Evolutionary conservation across 2,329 filamentous ascomycete species (phyloP).

Genomic region (Botrytis fabae): DNA sequence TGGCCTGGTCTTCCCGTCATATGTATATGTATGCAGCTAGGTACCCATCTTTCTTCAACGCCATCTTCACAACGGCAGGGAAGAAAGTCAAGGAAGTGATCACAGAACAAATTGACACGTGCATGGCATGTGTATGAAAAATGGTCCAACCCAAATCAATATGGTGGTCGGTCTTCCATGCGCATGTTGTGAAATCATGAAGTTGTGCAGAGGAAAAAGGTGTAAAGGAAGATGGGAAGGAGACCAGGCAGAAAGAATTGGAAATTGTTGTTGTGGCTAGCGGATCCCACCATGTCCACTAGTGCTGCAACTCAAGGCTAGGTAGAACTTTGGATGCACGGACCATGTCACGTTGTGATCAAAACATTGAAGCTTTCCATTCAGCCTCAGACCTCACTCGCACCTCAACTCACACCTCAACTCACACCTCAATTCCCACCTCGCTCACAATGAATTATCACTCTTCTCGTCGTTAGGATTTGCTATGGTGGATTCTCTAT

Average conservation of each 20-base stretch:
- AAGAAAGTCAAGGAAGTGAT: not conserved
- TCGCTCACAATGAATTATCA: not conserved
- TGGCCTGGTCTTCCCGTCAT: not conserved
- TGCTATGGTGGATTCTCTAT: not conserved
- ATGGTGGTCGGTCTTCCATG: not conserved
- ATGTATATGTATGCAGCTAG: not conserved
- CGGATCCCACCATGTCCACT: not conserved
- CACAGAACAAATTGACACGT: not conserved
- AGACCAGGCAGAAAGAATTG: not conserved
- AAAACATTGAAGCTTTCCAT: not conserved
- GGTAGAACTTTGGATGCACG: not conserved
- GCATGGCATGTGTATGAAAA: not conserved
- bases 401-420: not conserved
- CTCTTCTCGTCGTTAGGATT: not conserved
- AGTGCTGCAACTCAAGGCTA: constrained; percentile 5
- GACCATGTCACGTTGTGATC: not conserved
- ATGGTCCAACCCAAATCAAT: not conserved
- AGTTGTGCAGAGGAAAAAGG: not conserved
- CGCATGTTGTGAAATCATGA: not conserved
- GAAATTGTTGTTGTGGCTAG: not conserved
- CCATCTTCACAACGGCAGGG: not conserved
- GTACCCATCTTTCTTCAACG: constrained; percentile 5
- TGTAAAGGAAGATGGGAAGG: not conserved
- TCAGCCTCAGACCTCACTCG: not conserved
- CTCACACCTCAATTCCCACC: not conserved